phyloP scores from a whole-genome alignment of 192 early-diverging fungal genomes.

The Obelidium mucronatum region DNA sequence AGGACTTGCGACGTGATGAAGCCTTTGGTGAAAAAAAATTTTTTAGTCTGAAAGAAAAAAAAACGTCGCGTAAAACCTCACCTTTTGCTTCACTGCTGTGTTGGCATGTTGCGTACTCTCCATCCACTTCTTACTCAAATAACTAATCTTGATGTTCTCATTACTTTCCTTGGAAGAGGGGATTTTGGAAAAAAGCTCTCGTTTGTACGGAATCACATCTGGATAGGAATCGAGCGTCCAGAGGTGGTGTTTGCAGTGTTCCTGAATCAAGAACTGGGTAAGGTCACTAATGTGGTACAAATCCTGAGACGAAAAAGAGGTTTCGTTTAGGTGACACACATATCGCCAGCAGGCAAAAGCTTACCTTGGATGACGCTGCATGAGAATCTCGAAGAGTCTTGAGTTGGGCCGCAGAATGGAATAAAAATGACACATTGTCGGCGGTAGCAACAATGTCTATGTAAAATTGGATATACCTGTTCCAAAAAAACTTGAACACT shows the following conservation, averaged over 20 bases:
- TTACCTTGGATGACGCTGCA: slow-evolving; percentile 57
- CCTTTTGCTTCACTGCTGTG: not conserved
- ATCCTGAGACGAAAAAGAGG: slow-evolving; percentile 1
- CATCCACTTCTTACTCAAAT: slow-evolving; percentile 41
- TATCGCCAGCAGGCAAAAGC: too few species aligned
- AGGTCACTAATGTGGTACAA: slow-evolving; percentile 88
- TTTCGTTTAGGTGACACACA: too few species aligned
- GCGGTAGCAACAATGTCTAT: slow-evolving; percentile 76
- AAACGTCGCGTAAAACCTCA: not conserved
- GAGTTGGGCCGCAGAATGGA: slow-evolving; percentile 73
- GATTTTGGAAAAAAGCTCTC: slow-evolving; percentile 70
- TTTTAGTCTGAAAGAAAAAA: not conserved
- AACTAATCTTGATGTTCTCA: slow-evolving; percentile 47
- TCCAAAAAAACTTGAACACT: not conserved
- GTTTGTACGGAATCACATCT: slow-evolving; percentile 68
- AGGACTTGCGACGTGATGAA: slow-evolving; percentile 11
- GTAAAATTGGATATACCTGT: slow-evolving; percentile 85
- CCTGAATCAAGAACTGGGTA: slow-evolving; percentile 78
- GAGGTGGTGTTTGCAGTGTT: slow-evolving; percentile 70
- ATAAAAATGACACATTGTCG: slow-evolving; percentile 87
- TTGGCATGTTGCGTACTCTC: slow-evolving; percentile 13
- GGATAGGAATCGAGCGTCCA: slow-evolving; percentile 88
- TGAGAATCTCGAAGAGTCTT: slow-evolving; percentile 76
- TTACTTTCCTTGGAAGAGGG: slow-evolving; percentile 37
- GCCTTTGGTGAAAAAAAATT: not conserved